Percentiles rank a stretch among this genome's conserved stretches.
These are phyloP conservation scores for Arabidopsis suecica DNA, from an alignment of 345 rosid genomes.

Conservation along the genomic window DNA sequence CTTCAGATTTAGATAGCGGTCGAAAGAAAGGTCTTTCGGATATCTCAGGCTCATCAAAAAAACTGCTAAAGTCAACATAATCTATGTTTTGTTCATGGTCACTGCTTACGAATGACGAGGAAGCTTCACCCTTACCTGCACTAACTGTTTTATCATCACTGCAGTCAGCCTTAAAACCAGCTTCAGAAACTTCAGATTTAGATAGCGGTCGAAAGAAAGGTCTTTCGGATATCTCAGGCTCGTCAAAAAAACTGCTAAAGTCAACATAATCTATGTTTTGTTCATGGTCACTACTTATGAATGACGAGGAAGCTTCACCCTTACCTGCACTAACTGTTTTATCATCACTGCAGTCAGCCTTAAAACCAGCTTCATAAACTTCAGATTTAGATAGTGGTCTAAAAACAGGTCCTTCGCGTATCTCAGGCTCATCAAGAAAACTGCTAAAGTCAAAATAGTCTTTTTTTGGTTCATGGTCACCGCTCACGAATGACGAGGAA, in stretches of 20 bases:
- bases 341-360: background rate
- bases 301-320: background rate
- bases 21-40: background rate
- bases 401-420: background rate
- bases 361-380: background rate
- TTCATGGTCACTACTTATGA: background rate
- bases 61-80: background rate
- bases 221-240: background rate
- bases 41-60: slow-evolving; percentile 1
- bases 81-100: background rate
- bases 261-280: background rate
- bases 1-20: background rate
- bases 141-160: slow-evolving; percentile 30
- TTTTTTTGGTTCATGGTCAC: slow-evolving; percentile 53
- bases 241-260: background rate
- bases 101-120: background rate
- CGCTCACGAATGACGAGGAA: slow-evolving; percentile 54
- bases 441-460: slow-evolving; percentile 70
- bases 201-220: background rate
- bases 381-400: background rate
- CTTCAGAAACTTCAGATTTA: background rate
- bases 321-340: slow-evolving; percentile 24
- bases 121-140: background rate
- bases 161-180: background rate
- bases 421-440: background rate